These are phyloP conservation scores for Dryas alaskensis DNA, from an alignment of 306 rosid species.

Conservation along the genomic window DNA sequence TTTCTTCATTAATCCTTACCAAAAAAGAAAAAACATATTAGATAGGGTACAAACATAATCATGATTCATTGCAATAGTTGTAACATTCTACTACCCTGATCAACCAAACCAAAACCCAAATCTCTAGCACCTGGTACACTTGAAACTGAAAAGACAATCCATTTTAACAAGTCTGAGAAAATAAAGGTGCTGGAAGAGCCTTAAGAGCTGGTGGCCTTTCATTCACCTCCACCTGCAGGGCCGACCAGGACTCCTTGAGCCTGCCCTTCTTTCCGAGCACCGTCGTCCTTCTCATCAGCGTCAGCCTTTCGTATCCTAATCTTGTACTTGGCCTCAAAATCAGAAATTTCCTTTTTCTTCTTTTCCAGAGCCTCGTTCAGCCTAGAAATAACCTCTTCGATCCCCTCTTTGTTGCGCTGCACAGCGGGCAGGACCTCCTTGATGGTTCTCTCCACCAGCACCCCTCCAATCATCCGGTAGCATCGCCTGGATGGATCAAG, in stretches of 20 bases:
- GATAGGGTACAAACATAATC: background rate
- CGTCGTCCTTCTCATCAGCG: slow-evolving; percentile 62
- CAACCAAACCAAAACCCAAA: slow-evolving; percentile 22
- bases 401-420: slow-evolving; percentile 84
- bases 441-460: slow-evolving; percentile 96
- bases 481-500: slow-evolving; percentile 87
- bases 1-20: background rate
- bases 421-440: slow-evolving; percentile 95
- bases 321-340: slow-evolving; percentile 86
- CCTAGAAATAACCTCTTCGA: slow-evolving; percentile 81
- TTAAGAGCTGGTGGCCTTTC: slow-evolving; percentile 1
- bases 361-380: slow-evolving; percentile 78
- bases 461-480: slow-evolving; percentile 96
- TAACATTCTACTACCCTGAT: slow-evolving; percentile 18
- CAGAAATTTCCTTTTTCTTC: slow-evolving; percentile 90
- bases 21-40: background rate
- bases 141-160: background rate
- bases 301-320: slow-evolving; percentile 73
- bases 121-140: slow-evolving; percentile 12
- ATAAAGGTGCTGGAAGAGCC: background rate
- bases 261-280: slow-evolving; percentile 75
- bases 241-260: slow-evolving; percentile 97
- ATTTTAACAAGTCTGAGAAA: background rate
- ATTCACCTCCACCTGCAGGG: slow-evolving; percentile 68
- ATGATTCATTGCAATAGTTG: slow-evolving; percentile 6